Conservation (phyloP, 768 basidiomycete genomes). For the Macrocybe gigantea region DNA sequence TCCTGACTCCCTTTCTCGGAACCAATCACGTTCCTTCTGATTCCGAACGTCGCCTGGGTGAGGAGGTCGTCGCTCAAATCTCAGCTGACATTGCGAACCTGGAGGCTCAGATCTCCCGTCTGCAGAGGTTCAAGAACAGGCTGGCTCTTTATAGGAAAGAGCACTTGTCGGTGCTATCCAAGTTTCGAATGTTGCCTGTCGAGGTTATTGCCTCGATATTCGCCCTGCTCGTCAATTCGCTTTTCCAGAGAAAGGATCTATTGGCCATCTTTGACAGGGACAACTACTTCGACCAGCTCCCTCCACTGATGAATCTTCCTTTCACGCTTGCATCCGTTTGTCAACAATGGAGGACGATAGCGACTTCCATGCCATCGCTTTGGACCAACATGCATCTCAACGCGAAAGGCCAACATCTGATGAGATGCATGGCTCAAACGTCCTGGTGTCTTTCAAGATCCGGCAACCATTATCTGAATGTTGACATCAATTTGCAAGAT, state of each 20-base stretch:
- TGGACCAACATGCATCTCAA: conserved; percentile 1
- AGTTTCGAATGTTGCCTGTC: not conserved
- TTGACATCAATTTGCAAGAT: not conserved
- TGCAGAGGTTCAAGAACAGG: not conserved
- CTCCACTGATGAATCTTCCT: not conserved
- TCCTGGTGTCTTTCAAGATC: not conserved
- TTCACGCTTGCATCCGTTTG: not conserved
- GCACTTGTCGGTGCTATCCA: not conserved
- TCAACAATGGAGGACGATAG: not conserved
- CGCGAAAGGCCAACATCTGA: not conserved
- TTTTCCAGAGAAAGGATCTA: not conserved
- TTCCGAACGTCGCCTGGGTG: not conserved
- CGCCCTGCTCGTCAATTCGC: not conserved
- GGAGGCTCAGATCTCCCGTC: conserved; percentile 1
- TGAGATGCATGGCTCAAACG: not conserved
- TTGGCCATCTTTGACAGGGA: too few species aligned
- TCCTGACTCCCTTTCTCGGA: not conserved
- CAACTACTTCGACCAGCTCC: not conserved
- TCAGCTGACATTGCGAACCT: not conserved
- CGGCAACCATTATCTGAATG: not conserved
- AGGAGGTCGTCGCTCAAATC: not conserved
- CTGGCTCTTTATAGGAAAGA: not conserved
- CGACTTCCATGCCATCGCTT: not conserved
- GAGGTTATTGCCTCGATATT: not conserved
- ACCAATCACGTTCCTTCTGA: not conserved